phyloP scores from a whole-genome alignment of 169 alveolate genomes.

The Eimeria falciformis region DNA sequence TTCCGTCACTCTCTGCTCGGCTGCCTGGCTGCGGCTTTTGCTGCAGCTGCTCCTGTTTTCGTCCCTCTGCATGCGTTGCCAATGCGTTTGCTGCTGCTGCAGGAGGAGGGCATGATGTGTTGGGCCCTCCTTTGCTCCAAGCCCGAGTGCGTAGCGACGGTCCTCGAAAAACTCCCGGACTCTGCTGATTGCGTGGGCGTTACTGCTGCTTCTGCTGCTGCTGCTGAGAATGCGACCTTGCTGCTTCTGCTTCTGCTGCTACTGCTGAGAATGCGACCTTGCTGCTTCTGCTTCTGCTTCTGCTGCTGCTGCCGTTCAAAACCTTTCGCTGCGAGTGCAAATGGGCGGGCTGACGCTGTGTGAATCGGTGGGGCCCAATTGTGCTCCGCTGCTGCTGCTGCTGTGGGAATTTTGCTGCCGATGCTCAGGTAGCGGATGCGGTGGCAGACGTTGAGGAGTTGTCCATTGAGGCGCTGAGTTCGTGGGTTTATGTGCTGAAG shows the following conservation, averaged over 20 bases:
- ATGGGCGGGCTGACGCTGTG: background rate
- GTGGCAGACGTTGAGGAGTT: constrained; percentile 13
- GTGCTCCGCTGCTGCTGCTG: constrained; percentile 15
- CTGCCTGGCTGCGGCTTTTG: background rate
- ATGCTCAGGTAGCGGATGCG: background rate
- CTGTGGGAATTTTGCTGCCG: background rate
- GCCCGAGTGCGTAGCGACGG: background rate
- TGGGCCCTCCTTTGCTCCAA: constrained; percentile 28
- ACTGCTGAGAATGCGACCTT: background rate
- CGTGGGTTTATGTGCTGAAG: constrained; percentile 23
- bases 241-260: constrained; percentile 6
- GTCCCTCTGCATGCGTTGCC: background rate
- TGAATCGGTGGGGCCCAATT: background rate
- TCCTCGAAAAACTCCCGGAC: background rate
- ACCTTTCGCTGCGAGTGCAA: background rate
- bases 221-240: too few species aligned
- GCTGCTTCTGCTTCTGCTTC: too few species aligned
- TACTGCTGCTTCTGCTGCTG: constrained; percentile 28
- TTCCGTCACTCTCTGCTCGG: background rate
- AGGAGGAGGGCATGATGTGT: constrained; percentile 36
- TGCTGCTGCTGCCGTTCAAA: background rate
- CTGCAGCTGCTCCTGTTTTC: background rate
- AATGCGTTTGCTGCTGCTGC: constrained; percentile 15
- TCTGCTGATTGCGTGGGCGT: background rate
- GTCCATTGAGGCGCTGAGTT: background rate